A percentile compares a stretch with the other conserved stretches of the same genome.
Conservation (phyloP, 169 alveolate species). For the Cryptosporidium tyzzeri region DNA sequence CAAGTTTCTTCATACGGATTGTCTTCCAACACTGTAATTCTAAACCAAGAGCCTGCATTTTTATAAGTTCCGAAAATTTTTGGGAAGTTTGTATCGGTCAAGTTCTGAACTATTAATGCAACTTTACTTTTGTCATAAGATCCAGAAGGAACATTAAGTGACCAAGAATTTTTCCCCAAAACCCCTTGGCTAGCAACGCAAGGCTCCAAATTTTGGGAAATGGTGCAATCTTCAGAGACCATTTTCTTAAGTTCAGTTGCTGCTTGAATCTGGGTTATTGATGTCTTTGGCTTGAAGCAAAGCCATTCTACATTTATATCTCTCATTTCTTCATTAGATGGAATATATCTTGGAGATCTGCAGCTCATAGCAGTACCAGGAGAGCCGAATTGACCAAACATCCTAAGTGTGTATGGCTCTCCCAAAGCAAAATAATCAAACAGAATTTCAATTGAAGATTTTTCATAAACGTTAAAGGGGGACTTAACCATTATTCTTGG, state of each 20-base stretch:
- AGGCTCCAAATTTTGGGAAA: slow-evolving; percentile 18
- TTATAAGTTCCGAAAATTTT: slow-evolving; percentile 12
- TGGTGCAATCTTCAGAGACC: slow-evolving; percentile 39
- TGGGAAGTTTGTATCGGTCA: slow-evolving; percentile 66
- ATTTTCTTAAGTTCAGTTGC: slow-evolving; percentile 51
- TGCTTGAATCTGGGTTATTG: slow-evolving; percentile 67
- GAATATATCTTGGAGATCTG: slow-evolving; percentile 74
- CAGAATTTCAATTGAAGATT: slow-evolving; percentile 23
- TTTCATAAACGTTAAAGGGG: slow-evolving; percentile 56
- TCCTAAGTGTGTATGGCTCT: slow-evolving; percentile 44
- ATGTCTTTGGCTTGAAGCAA: slow-evolving; percentile 43
- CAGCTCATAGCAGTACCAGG: slow-evolving; percentile 72
- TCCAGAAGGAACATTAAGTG: slow-evolving; percentile 23
- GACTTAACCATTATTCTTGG: slow-evolving; percentile 62
- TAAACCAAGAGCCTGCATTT: slow-evolving; percentile 69
- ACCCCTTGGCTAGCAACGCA: slow-evolving; percentile 15
- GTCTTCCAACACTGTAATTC: slow-evolving; percentile 26
- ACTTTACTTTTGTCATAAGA: slow-evolving; percentile 40
- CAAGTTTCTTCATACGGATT: slow-evolving; percentile 65
- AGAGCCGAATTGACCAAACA: slow-evolving; percentile 51
- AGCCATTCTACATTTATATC: slow-evolving; percentile 49
- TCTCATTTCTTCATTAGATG: slow-evolving; percentile 39
- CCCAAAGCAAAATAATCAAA: slow-evolving; percentile 59
- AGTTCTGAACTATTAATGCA: slow-evolving; percentile 54
- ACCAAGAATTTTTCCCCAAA: slow-evolving; percentile 44